Base-by-base conservation (phyloP, 176 grass and related monocot genomes). In the Panicum miliaceum region DNA sequence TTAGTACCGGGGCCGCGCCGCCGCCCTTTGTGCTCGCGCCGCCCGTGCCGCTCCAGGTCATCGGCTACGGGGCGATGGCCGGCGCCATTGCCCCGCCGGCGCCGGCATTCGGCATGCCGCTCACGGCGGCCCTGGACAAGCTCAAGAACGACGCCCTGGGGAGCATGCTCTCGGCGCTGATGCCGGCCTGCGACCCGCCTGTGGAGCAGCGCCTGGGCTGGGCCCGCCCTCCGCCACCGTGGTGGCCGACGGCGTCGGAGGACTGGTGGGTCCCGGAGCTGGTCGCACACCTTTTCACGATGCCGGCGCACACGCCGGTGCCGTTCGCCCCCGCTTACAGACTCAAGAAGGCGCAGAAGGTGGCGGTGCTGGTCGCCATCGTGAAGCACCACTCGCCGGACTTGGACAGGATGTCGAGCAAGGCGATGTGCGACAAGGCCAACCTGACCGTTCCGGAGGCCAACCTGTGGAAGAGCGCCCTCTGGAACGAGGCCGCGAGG, bases 361-460 rank as follows among this genome's bases (percentile, higher is more conserved):
- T 74, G 57, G 81, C 69, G 6, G 20, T 64, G 69, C 56, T 83
- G 6, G 81, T 83, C 1, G 40, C 81, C 27, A 22, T 54, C 12
- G 69, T 83, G 8, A 83, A 64, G 81, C 69, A 83, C 69, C 51
- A 50, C n/a, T 5, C 81, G 40, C 81, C 81, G 19, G 57, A 83
- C 29, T 38, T 74, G 27, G 12, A 2, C 3, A 9, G 19, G 6
- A 1, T 83, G 40, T 3, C 38, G 57, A 7, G 7, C 19, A 25
- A 57, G 8, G 68, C 12, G 7, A 10, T 43, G 6, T 3, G 19
- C 10, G 15, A 3, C 16, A 22, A 2, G 9, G 66, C 13, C 11
- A 7, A 22, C 27, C 4, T 83, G 6, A 50, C 56, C 18, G 18
- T 3, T 10, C 2, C 8, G 0, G 81, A 83, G 27, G 20, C 19